These are phyloP conservation scores for Casuarina cunninghamiana DNA, from an alignment of 306 rosid species.

Conservation along the genomic window DNA sequence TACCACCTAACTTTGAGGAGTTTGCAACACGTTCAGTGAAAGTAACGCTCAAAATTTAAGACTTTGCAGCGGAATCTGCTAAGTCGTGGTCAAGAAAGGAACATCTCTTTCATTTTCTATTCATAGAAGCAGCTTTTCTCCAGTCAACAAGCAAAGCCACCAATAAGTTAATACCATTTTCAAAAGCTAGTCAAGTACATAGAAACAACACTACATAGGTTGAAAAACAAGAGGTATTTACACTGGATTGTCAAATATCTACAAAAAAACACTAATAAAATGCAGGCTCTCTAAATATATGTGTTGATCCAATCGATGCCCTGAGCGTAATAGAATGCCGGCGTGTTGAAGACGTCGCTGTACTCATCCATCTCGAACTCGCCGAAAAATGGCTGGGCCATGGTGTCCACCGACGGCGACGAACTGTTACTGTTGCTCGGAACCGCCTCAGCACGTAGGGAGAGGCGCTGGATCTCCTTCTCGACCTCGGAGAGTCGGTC, in stretches of 20 bases:
- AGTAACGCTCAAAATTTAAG: no score
- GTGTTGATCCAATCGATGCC: constrained; percentile 67
- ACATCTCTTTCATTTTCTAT: no score
- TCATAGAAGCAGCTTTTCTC: no score
- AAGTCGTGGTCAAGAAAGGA: no score
- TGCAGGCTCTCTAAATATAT: constrained; percentile 34
- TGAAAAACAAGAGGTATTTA: constrained; percentile 28
- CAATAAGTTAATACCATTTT: background rate
- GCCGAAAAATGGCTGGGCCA: constrained; percentile 58
- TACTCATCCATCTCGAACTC: constrained; percentile 59
- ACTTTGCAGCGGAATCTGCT: no score
- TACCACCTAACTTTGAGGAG: no score
- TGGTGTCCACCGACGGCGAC: constrained; percentile 54
- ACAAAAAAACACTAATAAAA: constrained; percentile 41
- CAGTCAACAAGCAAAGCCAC: no score
- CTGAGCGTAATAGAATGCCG: constrained; percentile 38
- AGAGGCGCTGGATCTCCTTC: constrained; percentile 55
- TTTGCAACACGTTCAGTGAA: no score
- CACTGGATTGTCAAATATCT: constrained; percentile 52
- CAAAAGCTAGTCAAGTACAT: background rate
- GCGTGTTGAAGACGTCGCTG: constrained; percentile 42
- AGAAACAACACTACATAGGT: background rate
- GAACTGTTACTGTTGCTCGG: constrained; percentile 63
- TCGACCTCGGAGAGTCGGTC: constrained; percentile 58
- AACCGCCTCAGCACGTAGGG: constrained; percentile 37